Conservation (phyloP, 1,139 yeast genomes). For the Maudiozyma humilis region DNA sequence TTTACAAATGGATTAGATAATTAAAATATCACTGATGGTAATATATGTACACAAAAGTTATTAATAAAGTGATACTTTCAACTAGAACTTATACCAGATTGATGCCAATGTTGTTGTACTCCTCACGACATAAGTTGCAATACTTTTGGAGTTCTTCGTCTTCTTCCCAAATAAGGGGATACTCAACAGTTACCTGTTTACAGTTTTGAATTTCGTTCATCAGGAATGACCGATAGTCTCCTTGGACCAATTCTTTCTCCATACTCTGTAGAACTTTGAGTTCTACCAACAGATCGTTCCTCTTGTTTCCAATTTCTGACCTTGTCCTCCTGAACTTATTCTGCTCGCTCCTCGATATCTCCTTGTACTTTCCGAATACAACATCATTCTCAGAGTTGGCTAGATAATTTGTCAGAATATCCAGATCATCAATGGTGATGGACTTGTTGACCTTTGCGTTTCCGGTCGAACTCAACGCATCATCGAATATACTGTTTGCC, state of each 20-base stretch:
- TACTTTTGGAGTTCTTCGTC: constrained; percentile 25
- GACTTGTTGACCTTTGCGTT: constrained; percentile 53
- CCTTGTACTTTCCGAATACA: constrained; percentile 24
- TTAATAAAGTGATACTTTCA: not conserved
- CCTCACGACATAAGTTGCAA: constrained; percentile 31
- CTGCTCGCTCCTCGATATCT: constrained; percentile 14
- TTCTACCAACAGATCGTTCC: constrained; percentile 67
- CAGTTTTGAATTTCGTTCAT: constrained; percentile 57
- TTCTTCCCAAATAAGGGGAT: constrained; percentile 21
- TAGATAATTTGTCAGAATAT: constrained; percentile 35
- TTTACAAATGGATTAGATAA: not conserved
- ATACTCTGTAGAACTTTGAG: constrained; percentile 58
- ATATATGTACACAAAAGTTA: not conserved
- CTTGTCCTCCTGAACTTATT: constrained; percentile 42
- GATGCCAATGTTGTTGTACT: constrained; percentile 22
- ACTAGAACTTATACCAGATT: constrained; percentile 11
- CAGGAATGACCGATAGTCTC: constrained; percentile 72
- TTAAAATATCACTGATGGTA: not conserved
- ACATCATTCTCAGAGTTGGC: constrained; percentile 21
- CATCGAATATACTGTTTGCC: constrained; percentile 42
- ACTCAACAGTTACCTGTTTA: constrained; percentile 34
- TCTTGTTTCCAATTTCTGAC: constrained; percentile 59
- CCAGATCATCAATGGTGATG: constrained; percentile 55
- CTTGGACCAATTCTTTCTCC: constrained; percentile 56
- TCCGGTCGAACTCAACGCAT: constrained; percentile 34